Evolutionary conservation across 495 filamentous ascomycete genomes (phyloP), one percentile per base, ranked within the genome.

Genomic region (Hypoxylon fragiforme): DNA sequence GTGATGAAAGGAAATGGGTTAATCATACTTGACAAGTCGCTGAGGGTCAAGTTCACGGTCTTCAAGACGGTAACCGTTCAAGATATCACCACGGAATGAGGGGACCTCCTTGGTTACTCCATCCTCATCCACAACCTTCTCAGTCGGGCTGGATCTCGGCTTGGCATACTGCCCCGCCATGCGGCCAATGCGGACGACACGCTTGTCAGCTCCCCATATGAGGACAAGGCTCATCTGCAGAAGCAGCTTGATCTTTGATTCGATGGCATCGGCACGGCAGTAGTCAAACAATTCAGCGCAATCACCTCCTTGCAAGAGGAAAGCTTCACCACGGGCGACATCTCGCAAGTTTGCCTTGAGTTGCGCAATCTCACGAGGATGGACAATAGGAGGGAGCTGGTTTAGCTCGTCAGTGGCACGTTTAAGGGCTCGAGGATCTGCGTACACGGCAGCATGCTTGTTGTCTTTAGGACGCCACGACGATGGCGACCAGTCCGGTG

Each of bases 91-190:
- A 31, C 95, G 78, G 76, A 97, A 97, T 2, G 88, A 91, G 9
- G 88, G 89, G 46, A 96, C 87, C 63, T 90, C 82, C 37, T 81
- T 81, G 0, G 48, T 47, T 8, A 14, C 56, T 41, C 92, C 92
- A 58, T 57, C 32, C 30, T 95, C 72, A 15, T 36, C 18, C 6
- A 48, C 35, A 48, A 96, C 71, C 2, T 78, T 77, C 74, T 98
- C 94, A 43, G 85, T 94, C 2, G 92, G 88, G 44, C 85, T 94
- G 11, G 90, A 95, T 26, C 94, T 78, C 1, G 94, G 94, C 69
- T 98, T 98, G 14, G 94, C 94, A 51, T 92, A 98, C 73, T 98
- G 94, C 3, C 94, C 94, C 13, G 94, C 94, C 85, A 97, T 96
- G 40, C 94, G 84, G 13, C 89, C 94, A 60, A 98, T 94, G 56